phyloP scores from a whole-genome alignment of 2,329 filamentous ascomycete genomes.

The Curvularia lunata region DNA sequence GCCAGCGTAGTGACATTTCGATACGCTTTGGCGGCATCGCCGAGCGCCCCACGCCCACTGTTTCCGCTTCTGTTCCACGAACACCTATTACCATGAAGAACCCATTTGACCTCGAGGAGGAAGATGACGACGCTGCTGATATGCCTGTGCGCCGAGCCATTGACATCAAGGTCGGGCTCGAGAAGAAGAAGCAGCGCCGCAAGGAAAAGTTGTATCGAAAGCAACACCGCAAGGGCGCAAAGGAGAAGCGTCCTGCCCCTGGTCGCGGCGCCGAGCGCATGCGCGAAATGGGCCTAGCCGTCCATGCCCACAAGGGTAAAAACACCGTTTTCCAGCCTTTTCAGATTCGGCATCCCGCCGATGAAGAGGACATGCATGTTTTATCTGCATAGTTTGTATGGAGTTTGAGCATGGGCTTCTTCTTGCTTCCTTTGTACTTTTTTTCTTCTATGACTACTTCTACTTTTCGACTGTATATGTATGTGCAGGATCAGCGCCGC shows the following conservation, averaged over 20 bases:
- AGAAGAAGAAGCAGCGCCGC: slow-evolving; percentile 90
- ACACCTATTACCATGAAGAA: slow-evolving; percentile 62
- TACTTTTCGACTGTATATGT: neutral
- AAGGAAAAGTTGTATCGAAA: slow-evolving; percentile 93
- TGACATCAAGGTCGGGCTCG: slow-evolving; percentile 88
- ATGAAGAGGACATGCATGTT: slow-evolving; percentile 52
- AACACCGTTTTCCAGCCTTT: slow-evolving; percentile 35
- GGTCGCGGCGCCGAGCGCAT: slow-evolving; percentile 93
- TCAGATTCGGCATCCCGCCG: slow-evolving; percentile 32
- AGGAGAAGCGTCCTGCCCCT: slow-evolving; percentile 68
- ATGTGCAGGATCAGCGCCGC: slow-evolving; percentile 5
- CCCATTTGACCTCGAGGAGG: slow-evolving; percentile 47
- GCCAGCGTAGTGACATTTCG: slow-evolving; percentile 49
- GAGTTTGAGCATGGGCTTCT: too few relatives aligned
- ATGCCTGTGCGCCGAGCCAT: slow-evolving; percentile 88
- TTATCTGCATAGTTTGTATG: slow-evolving; percentile 47
- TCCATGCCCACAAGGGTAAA: slow-evolving; percentile 71
- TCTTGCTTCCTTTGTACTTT: neutral
- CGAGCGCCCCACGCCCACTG: slow-evolving; percentile 70
- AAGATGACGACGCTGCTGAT: slow-evolving; percentile 47
- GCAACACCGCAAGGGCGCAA: slow-evolving; percentile 81
- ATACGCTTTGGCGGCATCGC: slow-evolving; percentile 61
- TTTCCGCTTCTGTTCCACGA: slow-evolving; percentile 86
- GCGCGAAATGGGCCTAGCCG: slow-evolving; percentile 86
- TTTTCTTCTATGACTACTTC: too few relatives aligned